A percentile compares a stretch with the other conserved stretches of the same genome.
Evolutionary conservation across 139 green algal genomes (phyloP).

Genomic region (Micractinium conductrix): DNA sequence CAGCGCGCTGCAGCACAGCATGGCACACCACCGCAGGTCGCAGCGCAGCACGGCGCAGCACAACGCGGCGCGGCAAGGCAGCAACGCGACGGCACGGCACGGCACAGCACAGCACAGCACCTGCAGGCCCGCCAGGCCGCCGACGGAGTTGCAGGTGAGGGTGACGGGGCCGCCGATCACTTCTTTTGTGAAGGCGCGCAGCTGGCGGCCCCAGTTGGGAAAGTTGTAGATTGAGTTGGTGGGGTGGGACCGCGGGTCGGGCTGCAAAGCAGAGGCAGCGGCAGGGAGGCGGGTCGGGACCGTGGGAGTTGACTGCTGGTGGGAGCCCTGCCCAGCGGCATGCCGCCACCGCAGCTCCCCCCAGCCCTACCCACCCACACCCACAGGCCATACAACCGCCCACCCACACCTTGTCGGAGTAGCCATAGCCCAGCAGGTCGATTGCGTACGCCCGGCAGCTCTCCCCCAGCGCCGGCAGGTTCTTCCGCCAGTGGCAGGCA

Average conservation of each 20-base stretch:
- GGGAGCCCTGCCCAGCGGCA: background rate
- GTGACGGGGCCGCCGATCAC: conserved; percentile 65
- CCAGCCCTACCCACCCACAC: too few relatives aligned
- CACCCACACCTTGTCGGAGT: conserved; percentile 36
- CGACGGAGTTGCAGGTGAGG: conserved; percentile 92
- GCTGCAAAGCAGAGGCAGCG: conserved; percentile 51
- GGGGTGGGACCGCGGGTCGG: conserved; percentile 60
- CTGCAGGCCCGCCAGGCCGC: conserved; percentile 73
- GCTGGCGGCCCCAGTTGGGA: conserved; percentile 70
- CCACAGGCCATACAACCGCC: background rate
- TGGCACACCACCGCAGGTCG: too few relatives aligned
- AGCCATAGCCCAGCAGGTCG: conserved; percentile 90
- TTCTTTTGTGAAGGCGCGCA: conserved; percentile 81
- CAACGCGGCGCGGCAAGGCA: too few relatives aligned
- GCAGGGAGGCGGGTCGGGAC: background rate
- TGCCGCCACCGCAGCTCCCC: too few relatives aligned
- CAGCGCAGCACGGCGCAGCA: too few relatives aligned
- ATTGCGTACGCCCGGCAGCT: conserved; percentile 79
- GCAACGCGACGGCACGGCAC: background rate
- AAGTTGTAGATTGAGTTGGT: conserved; percentile 83
- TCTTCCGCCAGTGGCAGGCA: conserved; percentile 92
- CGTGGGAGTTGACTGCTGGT: background rate
- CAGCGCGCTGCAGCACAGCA: too few relatives aligned
- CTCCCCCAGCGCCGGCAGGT: conserved; percentile 71
- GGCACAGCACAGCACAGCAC: background rate